A percentile compares a stretch with the other conserved stretches of the same genome.
Conservation (phyloP, 371 early-diverging fungal genomes). For the Haplosporangium sp. region DNA sequence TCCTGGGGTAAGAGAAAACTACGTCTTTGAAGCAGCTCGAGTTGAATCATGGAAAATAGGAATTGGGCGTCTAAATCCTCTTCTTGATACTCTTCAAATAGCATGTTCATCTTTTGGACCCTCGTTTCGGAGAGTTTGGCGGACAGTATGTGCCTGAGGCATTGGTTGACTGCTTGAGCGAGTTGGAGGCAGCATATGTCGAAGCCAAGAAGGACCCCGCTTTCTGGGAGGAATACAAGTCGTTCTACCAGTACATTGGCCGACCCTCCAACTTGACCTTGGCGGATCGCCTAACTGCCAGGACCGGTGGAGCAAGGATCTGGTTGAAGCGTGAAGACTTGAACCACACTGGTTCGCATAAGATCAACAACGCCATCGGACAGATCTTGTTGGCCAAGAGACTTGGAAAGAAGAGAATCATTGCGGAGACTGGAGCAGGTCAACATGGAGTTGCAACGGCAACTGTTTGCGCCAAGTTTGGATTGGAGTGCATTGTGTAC, state of each 20-base stretch:
- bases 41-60: neutral
- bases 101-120: constrained; percentile 62
- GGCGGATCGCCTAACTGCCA: constrained; percentile 86
- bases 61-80: too few relatives aligned
- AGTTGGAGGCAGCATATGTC: constrained; percentile 87
- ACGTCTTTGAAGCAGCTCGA: neutral
- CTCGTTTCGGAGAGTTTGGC: constrained; percentile 95
- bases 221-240: constrained; percentile 92
- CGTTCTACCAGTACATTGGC: constrained; percentile 91
- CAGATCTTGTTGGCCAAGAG: constrained; percentile 94
- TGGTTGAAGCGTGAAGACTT: constrained; percentile 98
- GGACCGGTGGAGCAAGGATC: constrained; percentile 88
- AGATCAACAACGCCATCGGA: constrained; percentile 98
- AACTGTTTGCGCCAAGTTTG: constrained; percentile 97
- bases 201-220: constrained; percentile 85
- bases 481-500: constrained; percentile 94
- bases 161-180: constrained; percentile 90
- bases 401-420: constrained; percentile 95
- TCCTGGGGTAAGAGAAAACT: constrained; percentile 33
- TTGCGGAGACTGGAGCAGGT: constrained; percentile 98
- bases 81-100: neutral
- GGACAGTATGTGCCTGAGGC: constrained; percentile 98
- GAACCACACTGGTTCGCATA: constrained; percentile 98
- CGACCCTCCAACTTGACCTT: constrained; percentile 90
- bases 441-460: constrained; percentile 99